phyloP scores from a whole-genome alignment of 179 eudicot genomes.

The Silene coronaria region DNA sequence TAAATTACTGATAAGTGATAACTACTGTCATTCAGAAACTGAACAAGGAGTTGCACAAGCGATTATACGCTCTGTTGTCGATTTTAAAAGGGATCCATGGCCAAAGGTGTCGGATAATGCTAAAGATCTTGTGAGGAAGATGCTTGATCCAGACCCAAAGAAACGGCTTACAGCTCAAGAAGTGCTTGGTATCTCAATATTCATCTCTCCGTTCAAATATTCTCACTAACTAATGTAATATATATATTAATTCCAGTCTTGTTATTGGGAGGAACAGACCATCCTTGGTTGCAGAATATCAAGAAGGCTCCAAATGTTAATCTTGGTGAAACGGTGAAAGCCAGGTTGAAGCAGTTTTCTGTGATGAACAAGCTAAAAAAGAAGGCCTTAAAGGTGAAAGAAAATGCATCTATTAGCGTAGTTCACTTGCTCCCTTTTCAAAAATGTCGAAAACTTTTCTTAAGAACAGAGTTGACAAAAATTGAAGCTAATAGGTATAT shows the following conservation, averaged over 20 bases:
- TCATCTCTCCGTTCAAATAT: background rate
- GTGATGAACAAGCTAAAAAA: constrained; percentile 89
- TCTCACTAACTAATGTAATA: background rate
- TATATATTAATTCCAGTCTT: constrained; percentile 7
- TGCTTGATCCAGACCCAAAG: constrained; percentile 73
- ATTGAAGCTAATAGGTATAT: background rate
- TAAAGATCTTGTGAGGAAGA: constrained; percentile 71
- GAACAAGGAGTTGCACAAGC: constrained; percentile 96
- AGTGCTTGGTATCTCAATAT: constrained; percentile 54
- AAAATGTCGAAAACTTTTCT: background rate
- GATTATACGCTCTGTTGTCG: constrained; percentile 66
- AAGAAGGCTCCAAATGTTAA: constrained; percentile 75
- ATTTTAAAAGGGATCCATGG: constrained; percentile 84
- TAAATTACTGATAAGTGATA: constrained; percentile 16
- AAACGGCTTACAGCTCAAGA: constrained; percentile 66
- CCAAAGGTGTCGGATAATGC: constrained; percentile 84
- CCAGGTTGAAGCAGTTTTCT: constrained; percentile 77
- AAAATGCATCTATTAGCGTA: background rate
- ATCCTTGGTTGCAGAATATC: constrained; percentile 57
- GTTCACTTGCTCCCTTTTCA: background rate
- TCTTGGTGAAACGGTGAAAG: constrained; percentile 78
- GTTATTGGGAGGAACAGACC: constrained; percentile 10
- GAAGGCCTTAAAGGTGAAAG: constrained; percentile 59
- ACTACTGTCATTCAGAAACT: constrained; percentile 44
- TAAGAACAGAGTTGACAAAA: background rate